Conservation (phyloP, 495 filamentous ascomycete species). For the Penicillium riverlandense region DNA sequence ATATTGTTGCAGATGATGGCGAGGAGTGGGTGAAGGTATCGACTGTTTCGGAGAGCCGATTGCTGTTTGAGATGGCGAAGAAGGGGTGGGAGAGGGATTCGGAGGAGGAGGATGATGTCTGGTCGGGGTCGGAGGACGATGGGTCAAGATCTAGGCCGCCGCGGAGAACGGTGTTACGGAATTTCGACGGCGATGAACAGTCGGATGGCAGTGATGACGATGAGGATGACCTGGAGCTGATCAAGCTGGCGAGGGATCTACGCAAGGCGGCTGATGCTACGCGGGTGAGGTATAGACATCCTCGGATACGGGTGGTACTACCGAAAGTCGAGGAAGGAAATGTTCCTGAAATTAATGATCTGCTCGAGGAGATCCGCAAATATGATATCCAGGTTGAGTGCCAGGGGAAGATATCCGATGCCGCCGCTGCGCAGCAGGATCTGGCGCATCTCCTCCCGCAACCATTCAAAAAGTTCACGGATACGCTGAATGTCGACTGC, state of each 20-base stretch:
- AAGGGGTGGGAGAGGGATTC: conserved; percentile 47
- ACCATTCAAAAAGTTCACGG: conserved; percentile 46
- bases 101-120: conserved; percentile 29
- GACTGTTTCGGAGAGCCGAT: conserved; percentile 47
- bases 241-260: conserved; percentile 50
- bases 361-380: conserved; percentile 50
- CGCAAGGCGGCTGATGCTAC: conserved; percentile 44
- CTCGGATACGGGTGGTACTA: conserved; percentile 53
- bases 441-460: conserved; percentile 45
- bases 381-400: conserved; percentile 50
- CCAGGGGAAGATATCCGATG: conserved; percentile 17
- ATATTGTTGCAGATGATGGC: conserved; percentile 47
- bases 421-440: conserved; percentile 14
- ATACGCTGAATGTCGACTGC: conserved; percentile 64
- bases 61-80: conserved; percentile 58
- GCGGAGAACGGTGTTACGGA: conserved; percentile 24
- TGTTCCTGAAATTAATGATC: conserved; percentile 45
- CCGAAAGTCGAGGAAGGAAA: conserved; percentile 47
- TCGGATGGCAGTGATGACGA: conserved; percentile 28
- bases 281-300: conserved; percentile 50
- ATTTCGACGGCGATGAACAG: conserved; percentile 16
- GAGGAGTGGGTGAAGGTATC: conserved; percentile 57
- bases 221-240: conserved; percentile 42
- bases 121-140: conserved; percentile 23
- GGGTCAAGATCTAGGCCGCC: conserved; percentile 9